Evolutionary conservation across 225 moss, liverwort and hornwort genomes (phyloP).

Genomic region (Climacium dendroides): DNA sequence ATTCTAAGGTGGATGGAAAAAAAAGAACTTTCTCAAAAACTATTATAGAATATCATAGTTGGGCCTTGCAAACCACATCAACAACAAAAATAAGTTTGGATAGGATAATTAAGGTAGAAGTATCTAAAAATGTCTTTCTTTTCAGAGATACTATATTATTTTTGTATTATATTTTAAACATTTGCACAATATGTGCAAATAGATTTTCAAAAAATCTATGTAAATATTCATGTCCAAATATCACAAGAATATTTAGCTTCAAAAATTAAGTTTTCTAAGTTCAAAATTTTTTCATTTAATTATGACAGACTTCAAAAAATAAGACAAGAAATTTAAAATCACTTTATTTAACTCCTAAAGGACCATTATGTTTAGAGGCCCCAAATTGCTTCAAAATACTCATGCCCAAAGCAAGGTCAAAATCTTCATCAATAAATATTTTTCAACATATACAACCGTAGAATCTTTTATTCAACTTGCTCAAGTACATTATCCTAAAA

Average conservation of each 20-base stretch:
- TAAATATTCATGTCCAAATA: not conserved
- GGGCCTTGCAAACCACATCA: not conserved
- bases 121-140: not conserved
- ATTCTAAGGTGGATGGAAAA: not conserved
- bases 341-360: too few species aligned
- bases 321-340: not conserved
- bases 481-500: too few species aligned
- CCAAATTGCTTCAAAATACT: too few species aligned
- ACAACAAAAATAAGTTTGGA: not conserved
- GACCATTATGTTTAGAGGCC: too few species aligned
- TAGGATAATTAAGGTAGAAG: not conserved
- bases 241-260: not conserved
- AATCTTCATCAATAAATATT: too few species aligned
- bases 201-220: not conserved
- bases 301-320: not conserved
- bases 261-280: not conserved
- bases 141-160: accelerated
- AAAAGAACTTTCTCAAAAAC: accelerated
- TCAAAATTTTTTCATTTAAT: not conserved
- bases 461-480: too few species aligned
- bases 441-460: too few species aligned
- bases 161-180: not conserved
- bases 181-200: not conserved
- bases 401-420: too few species aligned
- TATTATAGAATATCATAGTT: not conserved